Evolutionary conservation across 2,329 filamentous ascomycete species (phyloP), one percentile per base, ranked within the genome.

Genomic region (Rhynchosporium secalis): DNA sequence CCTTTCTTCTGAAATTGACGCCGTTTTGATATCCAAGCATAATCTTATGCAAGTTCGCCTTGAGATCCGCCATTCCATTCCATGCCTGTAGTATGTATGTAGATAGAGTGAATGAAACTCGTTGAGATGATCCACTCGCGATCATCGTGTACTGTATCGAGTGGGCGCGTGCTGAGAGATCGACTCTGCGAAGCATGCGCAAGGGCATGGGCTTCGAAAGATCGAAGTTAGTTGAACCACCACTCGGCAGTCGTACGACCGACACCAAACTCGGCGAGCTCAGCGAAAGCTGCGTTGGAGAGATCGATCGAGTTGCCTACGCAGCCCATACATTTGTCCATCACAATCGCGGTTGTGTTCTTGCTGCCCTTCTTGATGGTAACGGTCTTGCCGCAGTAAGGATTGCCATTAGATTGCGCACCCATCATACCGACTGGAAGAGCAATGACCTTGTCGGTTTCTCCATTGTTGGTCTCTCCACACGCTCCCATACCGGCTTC

Each of bases 321-420:
- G 75, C 91, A 95, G 69, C 87, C 87, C 76, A 84, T 83, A 80
- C 91, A 95, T 78, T 90, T 91, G 79, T 95, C 91, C 58, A 82
- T 82, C 65, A 93, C 84, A 3, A 70, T 81, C 65, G 85, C 90
- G 2, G 75, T 78, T 69, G 79, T 74, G 2, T 80, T 81, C 74
- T 83, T 83, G 74, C 79, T 79, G 46, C 71, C 77, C 77, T 92
- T 85, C 67, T 81, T 86, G 72, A 93, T 83, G 66, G 83, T 87
- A 72, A 93, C 83, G 55, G 77, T 85, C 78, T 86, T 83, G 74
- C 86, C 86, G 76, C 91, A 95, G 74, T 85, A 83, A 54, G 84
- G 82, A 80, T 92, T 90, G 69, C 75, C 78, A 78, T 90, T 91
- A 71, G 86, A 87, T 60, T 74, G 72, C 0, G 72, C 66, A 63